These are phyloP conservation scores for Spencermartinsiella ligniputridi DNA, from an alignment of 1,139 yeast genomes.

Conservation along the genomic window DNA sequence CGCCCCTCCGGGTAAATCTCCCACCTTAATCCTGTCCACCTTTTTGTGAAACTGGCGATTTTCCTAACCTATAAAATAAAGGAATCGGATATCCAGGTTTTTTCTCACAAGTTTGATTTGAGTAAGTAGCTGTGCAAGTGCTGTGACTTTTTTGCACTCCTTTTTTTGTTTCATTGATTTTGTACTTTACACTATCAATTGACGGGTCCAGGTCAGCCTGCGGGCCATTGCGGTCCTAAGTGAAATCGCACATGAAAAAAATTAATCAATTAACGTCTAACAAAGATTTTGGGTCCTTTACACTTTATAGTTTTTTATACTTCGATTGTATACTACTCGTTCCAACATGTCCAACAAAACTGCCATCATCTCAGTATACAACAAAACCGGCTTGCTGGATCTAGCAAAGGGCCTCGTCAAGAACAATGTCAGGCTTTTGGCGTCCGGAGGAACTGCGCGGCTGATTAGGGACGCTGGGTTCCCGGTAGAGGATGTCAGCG, in stretches of 20 bases:
- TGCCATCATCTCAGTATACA: constrained; percentile 94
- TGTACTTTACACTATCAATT: too few relatives aligned
- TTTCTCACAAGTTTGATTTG: too few relatives aligned
- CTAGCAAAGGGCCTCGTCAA: constrained; percentile 90
- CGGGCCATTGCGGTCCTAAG: too few relatives aligned
- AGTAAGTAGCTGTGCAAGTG: too few relatives aligned
- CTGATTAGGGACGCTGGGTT: constrained; percentile 96
- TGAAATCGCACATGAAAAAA: too few relatives aligned
- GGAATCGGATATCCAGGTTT: background rate
- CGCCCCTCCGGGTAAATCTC: background rate
- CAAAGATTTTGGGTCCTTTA: too few relatives aligned
- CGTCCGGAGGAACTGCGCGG: constrained; percentile 96
- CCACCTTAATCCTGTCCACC: background rate
- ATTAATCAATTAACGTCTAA: too few relatives aligned
- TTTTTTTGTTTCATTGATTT: too few relatives aligned
- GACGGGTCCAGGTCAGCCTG: too few relatives aligned
- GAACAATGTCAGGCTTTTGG: constrained; percentile 84
- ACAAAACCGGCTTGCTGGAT: constrained; percentile 93
- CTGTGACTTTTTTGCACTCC: too few relatives aligned
- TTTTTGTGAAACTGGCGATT: background rate
- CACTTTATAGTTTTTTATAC: too few relatives aligned
- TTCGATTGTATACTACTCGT: too few relatives aligned
- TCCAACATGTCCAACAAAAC: constrained; percentile 56
- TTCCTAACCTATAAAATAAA: background rate
- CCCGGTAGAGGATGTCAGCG: constrained; percentile 92